A percentile compares a stretch with the other conserved stretches of the same genome.
Conservation (phyloP, 2,329 filamentous ascomycete species). For the Cordyceps sp. region DNA sequence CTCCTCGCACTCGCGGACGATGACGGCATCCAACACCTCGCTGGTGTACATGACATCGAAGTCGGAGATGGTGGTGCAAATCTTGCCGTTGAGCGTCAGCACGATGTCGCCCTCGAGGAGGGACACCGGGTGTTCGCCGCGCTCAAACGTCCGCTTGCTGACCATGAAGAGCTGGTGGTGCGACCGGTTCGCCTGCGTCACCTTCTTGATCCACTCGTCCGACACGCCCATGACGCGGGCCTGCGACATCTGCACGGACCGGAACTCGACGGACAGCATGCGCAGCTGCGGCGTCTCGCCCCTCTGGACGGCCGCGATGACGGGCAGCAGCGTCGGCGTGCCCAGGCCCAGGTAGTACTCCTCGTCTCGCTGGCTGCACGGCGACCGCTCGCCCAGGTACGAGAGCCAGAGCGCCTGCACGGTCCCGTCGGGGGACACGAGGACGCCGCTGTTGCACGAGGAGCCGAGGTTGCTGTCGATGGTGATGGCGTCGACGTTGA, state of each 20-base stretch:
- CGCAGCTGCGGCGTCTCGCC: slow-evolving; percentile 67
- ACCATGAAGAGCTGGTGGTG: slow-evolving; percentile 98
- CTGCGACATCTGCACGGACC: slow-evolving; percentile 92
- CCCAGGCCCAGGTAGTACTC: slow-evolving; percentile 92
- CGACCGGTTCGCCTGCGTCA: slow-evolving; percentile 73
- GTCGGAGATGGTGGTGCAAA: slow-evolving; percentile 85
- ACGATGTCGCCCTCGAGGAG: slow-evolving; percentile 86
- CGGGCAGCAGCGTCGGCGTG: slow-evolving; percentile 73
- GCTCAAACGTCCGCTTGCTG: slow-evolving; percentile 65
- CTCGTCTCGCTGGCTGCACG: slow-evolving; percentile 68
- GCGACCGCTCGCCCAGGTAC: slow-evolving; percentile 79
- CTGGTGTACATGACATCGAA: slow-evolving; percentile 94
- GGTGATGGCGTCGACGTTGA: slow-evolving; percentile 93
- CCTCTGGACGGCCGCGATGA: slow-evolving; percentile 72
- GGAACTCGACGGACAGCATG: slow-evolving; percentile 87
- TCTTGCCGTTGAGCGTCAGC: slow-evolving; percentile 74
- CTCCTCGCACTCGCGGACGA: slow-evolving; percentile 74
- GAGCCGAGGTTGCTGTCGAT: slow-evolving; percentile 85
- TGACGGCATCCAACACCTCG: slow-evolving; percentile 63
- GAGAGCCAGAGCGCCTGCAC: slow-evolving; percentile 95
- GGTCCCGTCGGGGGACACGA: slow-evolving; percentile 76
- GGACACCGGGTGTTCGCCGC: slow-evolving; percentile 29
- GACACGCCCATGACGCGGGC: slow-evolving; percentile 93
- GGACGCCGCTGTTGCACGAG: slow-evolving; percentile 85
- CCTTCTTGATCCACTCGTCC: slow-evolving; percentile 87